Evolutionary conservation across 2,329 filamentous ascomycete genomes (phyloP).

Genomic region (Septoria linicola): DNA sequence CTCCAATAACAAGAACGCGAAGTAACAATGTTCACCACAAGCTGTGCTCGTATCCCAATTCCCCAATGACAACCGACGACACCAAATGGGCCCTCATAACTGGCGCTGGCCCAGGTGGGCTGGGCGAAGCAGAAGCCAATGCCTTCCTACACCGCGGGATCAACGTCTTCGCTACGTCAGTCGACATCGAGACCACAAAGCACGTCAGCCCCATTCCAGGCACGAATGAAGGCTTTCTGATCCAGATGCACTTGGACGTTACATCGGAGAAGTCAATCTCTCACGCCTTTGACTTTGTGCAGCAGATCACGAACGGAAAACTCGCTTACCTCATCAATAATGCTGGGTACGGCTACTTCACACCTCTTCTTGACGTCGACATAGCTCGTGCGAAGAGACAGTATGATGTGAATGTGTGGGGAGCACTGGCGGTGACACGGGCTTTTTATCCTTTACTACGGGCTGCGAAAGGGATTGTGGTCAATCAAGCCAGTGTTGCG

Average conservation of each 20-base stretch:
- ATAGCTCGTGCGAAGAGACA: slow-evolving; percentile 47
- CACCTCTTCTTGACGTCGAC: slow-evolving; percentile 32
- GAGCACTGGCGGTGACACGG: slow-evolving; percentile 38
- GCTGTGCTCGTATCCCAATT: too few species aligned
- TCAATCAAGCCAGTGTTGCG: slow-evolving; percentile 42
- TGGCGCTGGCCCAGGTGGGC: slow-evolving; percentile 49
- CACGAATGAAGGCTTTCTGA: slow-evolving; percentile 21
- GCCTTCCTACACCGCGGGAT: slow-evolving; percentile 48
- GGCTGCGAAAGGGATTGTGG: slow-evolving; percentile 37
- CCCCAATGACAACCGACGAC: too few species aligned
- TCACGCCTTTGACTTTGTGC: slow-evolving; percentile 35
- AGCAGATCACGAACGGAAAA: slow-evolving; percentile 33
- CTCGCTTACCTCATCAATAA: slow-evolving; percentile 54
- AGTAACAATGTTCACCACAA: too few species aligned
- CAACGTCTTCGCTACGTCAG: slow-evolving; percentile 45
- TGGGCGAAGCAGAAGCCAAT: slow-evolving; percentile 49
- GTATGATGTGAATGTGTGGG: slow-evolving; percentile 54
- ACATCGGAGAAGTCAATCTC: slow-evolving; percentile 41
- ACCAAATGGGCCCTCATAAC: slow-evolving; percentile 49
- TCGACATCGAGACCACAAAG: slow-evolving; percentile 34
- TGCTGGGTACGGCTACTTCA: slow-evolving; percentile 41
- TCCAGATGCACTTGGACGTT: slow-evolving; percentile 44
- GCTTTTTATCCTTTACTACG: slow-evolving; percentile 53
- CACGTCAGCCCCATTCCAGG: slow-evolving; percentile 14
- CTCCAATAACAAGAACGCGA: too few species aligned